Evolutionary conservation across 2,329 filamentous ascomycete genomes (phyloP).

Genomic region (Trichoderma brevicompactum): DNA sequence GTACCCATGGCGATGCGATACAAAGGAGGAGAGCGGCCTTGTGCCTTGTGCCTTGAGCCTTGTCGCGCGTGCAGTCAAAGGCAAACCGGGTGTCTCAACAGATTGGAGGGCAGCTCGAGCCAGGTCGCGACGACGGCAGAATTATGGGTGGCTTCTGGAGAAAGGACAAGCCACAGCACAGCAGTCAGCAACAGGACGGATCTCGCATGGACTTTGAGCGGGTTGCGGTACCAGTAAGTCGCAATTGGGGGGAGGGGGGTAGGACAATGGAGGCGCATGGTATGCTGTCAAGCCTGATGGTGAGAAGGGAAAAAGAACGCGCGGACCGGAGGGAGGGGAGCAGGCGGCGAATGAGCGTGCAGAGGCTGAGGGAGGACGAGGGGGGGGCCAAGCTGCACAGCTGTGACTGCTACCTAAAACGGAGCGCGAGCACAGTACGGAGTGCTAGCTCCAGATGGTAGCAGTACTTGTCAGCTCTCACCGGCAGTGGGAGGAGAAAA

Average conservation of each 20-base stretch:
- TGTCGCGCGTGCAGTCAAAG: conserved; percentile 32
- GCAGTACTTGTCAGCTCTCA: background rate
- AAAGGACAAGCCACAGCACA: conserved; percentile 39
- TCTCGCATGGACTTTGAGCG: conserved; percentile 42
- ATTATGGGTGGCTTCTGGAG: conserved; percentile 34
- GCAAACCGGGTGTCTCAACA: conserved; percentile 37
- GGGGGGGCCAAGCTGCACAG: conserved; percentile 30
- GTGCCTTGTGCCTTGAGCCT: conserved; percentile 31
- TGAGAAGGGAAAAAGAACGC: conserved; percentile 33
- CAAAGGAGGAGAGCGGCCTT: conserved; percentile 31
- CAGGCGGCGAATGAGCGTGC: conserved; percentile 33
- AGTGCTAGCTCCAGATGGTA: no score
- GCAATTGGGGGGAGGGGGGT: conserved; percentile 34
- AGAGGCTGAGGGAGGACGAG: conserved; percentile 27
- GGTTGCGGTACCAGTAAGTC: conserved; percentile 38
- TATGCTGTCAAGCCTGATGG: conserved; percentile 30
- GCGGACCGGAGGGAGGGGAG: conserved; percentile 29
- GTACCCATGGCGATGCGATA: conserved; percentile 36
- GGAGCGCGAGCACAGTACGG: background rate
- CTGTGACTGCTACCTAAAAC: conserved; percentile 31
- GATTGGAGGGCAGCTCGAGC: conserved; percentile 33
- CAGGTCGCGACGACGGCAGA: conserved; percentile 35
- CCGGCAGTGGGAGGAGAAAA: background rate
- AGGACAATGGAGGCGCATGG: conserved; percentile 33
- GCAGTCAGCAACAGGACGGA: conserved; percentile 40